Evolutionary conservation across 2,329 filamentous ascomycete species (phyloP).

Genomic region (Grosmannia serpens): DNA sequence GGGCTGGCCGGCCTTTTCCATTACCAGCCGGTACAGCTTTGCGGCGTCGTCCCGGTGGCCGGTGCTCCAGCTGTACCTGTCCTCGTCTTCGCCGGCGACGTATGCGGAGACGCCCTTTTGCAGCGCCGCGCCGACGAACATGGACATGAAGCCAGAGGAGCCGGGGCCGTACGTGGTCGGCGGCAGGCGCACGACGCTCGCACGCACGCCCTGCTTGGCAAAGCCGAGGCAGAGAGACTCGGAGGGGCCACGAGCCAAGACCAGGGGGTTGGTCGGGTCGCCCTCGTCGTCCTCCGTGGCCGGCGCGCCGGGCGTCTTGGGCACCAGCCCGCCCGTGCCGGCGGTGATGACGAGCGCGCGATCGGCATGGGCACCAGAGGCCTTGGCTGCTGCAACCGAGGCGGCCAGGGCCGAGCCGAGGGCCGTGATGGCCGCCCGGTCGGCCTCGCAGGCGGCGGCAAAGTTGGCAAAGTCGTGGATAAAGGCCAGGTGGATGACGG

Average conservation of each 20-base stretch:
- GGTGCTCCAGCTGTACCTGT: conserved; percentile 23
- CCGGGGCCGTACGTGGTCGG: conserved; percentile 26
- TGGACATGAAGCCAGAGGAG: conserved; percentile 19
- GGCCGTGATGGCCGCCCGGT: conserved; percentile 24
- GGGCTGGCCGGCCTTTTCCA: conserved; percentile 19
- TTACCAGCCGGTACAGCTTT: conserved; percentile 20
- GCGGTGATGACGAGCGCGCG: conserved; percentile 24
- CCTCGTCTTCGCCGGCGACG: conserved; percentile 24
- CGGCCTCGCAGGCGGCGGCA: conserved; percentile 15
- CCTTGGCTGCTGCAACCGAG: not conserved
- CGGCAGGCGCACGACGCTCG: conserved; percentile 24
- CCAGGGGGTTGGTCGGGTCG: conserved; percentile 8
- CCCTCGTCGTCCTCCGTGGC: conserved; percentile 19
- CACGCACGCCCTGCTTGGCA: conserved; percentile 19
- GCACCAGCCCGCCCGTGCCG: conserved; percentile 20
- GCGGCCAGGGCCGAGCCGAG: conserved; percentile 20
- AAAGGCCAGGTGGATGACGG: conserved; percentile 30
- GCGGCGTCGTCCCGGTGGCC: conserved; percentile 27
- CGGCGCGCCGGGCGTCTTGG: conserved; percentile 1
- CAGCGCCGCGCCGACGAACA: conserved; percentile 17
- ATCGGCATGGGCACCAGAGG: conserved; percentile 13
- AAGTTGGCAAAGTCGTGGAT: conserved; percentile 27
- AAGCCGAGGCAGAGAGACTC: conserved; percentile 17
- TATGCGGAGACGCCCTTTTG: conserved; percentile 21
- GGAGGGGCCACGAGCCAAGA: conserved; percentile 10